Percentiles rank a stretch among this genome's conserved stretches.
Evolutionary conservation across 1,284 basidiomycete species (phyloP).

Genomic region (Meripilus lineatus): DNA sequence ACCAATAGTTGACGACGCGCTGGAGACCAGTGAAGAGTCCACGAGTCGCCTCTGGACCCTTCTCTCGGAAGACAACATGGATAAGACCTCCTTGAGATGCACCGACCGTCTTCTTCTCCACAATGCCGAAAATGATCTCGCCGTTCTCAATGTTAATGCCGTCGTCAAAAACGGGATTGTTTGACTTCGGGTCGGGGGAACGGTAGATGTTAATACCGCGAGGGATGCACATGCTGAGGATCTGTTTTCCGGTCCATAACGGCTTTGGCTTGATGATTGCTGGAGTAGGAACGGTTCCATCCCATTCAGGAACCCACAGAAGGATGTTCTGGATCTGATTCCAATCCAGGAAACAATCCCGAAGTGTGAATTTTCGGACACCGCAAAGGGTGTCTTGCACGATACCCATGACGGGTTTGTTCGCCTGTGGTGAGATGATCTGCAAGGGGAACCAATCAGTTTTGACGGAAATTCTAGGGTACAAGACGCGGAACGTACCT

Average conservation of each 20-base stretch:
- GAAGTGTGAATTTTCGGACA: constrained; percentile 94
- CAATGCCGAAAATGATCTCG: constrained; percentile 92
- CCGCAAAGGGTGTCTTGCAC: constrained; percentile 99
- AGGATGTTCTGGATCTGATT: constrained; percentile 94
- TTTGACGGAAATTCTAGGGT: not conserved
- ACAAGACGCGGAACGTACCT: constrained; percentile 45
- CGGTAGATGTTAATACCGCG: constrained; percentile 93
- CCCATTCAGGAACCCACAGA: constrained; percentile 97
- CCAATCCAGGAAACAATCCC: constrained; percentile 94
- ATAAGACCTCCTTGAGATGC: constrained; percentile 92
- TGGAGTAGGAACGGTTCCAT: constrained; percentile 88
- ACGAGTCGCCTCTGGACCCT: constrained; percentile 91
- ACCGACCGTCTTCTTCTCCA: constrained; percentile 98
- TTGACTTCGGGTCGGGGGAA: constrained; percentile 74
- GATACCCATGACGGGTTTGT: constrained; percentile 99
- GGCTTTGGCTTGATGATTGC: constrained; percentile 97
- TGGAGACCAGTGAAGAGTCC: constrained; percentile 93
- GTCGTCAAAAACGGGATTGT: constrained; percentile 85
- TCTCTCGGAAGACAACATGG: constrained; percentile 97
- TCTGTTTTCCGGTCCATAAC: constrained; percentile 98
- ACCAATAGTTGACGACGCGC: constrained; percentile 96
- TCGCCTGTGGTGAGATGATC: constrained; percentile 99
- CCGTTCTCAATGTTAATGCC: constrained; percentile 98
- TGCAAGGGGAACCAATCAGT: constrained; percentile 28
- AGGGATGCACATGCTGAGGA: constrained; percentile 90